Base-by-base conservation (phyloP, 148 eudicot genomes). In the Spergularia bocconei region DNA sequence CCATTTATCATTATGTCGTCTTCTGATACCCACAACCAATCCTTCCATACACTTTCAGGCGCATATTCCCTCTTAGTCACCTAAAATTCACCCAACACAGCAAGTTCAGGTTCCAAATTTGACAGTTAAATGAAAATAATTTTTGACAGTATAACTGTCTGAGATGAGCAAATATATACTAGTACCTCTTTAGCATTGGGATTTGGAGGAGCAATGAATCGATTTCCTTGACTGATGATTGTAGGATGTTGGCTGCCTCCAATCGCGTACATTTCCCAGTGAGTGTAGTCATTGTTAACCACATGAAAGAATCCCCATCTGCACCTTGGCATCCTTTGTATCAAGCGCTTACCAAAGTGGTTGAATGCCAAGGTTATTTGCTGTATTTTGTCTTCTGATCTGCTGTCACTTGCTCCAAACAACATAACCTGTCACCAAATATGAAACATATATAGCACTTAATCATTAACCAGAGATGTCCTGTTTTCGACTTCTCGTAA, bases 21-120 rank as follows among this genome's bases (percentile, higher is more conserved):
- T 55, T 87, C 83, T 14, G 90, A 85, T 20, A 76, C 79, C 90
- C 90, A 87, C 63, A 77, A 36, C 90, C 90, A 87, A 20, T 68
- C 68, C 64, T 79, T 85, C 90, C 90, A 87, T 67, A 11, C 90
- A 29, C 79, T 85, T 67, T 85, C 79, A 0, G 88, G 83, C n/a
- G 86, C 78, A 7, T 80, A 79, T 53, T 79, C 85, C 69, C 88
- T 79, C 81, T 81, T 85, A 4, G 90, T 87, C 65, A 87, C 87
- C 90, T 87, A 66, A 0, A 62, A 52, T 56, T 68, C 4, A 63
- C 13, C 41, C 33, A 17, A 44, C 7, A 39, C 23, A 33, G 23
- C n/a, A 50, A 65, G 8, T 63, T 36, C 19, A 44, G 33, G 8
- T 47, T 67, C 50, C 16, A 67, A 3, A 48, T n/a, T 62, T 62